Percentiles rank a stretch among this genome's conserved stretches.
Evolutionary conservation across 352 stramenopile species (phyloP).

Genomic region (Globisporangium mamillatum): DNA sequence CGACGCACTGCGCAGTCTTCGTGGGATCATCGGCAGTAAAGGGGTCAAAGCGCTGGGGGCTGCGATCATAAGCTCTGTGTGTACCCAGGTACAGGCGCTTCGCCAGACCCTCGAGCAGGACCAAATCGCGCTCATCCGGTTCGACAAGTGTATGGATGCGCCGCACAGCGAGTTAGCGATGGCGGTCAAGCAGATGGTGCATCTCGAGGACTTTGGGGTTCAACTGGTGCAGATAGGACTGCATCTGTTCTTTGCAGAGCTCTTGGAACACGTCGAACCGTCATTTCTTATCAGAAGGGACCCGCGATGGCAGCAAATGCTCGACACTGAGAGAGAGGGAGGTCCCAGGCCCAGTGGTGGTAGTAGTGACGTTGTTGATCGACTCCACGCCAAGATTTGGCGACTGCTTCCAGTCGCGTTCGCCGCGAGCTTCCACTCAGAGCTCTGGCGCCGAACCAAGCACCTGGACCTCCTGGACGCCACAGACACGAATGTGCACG

Average conservation of each 20-base stretch:
- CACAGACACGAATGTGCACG: constrained; percentile 50
- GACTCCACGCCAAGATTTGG: constrained; percentile 16
- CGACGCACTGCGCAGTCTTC: constrained; percentile 15
- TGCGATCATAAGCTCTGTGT: constrained; percentile 1
- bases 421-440: constrained; percentile 37
- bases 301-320: constrained; percentile 2
- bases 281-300: background rate
- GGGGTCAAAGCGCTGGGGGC: constrained; percentile 15
- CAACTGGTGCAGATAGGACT: constrained; percentile 18
- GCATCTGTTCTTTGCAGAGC: constrained; percentile 19
- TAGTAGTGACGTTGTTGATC: constrained; percentile 10
- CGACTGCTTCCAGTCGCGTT: constrained; percentile 46
- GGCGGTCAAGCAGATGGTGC: constrained; percentile 30
- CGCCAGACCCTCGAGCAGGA: constrained; percentile 23
- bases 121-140: constrained; percentile 32
- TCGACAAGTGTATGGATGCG: constrained; percentile 23
- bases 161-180: constrained; percentile 25
- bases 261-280: constrained; percentile 7
- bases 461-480: constrained; percentile 34
- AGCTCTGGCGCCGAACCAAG: constrained; percentile 37
- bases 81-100: constrained; percentile 16
- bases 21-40: constrained; percentile 13
- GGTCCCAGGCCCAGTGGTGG: no score
- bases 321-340: constrained; percentile 16
- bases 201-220: constrained; percentile 18